Evolutionary conservation across 805 yeast species (phyloP), one percentile per base, ranked within the genome.

Genomic region (Nakazawaea laoshanensis): DNA sequence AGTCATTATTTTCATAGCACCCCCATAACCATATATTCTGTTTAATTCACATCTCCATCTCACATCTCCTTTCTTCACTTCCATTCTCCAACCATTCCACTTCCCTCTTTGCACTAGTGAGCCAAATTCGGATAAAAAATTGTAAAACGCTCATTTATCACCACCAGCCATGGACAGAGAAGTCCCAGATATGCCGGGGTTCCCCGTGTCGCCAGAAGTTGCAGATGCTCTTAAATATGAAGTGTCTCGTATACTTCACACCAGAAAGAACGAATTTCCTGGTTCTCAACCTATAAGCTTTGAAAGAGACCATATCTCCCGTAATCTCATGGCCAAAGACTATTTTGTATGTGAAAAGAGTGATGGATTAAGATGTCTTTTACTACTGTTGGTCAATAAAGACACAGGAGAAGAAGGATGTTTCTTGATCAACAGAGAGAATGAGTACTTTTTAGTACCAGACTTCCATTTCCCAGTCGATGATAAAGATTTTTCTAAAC

Each of bases 251-350:
- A 59, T 81, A 41, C 50, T 80, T 45, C 63, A 73, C 44, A 60
- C 77, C 43, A 65, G 75, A 20, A 66, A 70, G 25, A 62, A 68
- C 12, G 45, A 56, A 1, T 88, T 88, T 46, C 94, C 95, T 3
- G 96, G 98, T 1, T 78, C 96, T 2, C 98, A 94, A 56, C 99
- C 99, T 0, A 84, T 89, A 3, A 84, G 95, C 17, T 88, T 92
- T 50, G 77, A 83, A 27, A 65, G 85, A 35, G 61, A 67, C 21
- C 96, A 89, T 56, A 62, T 92, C 16, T 52, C 52, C 3, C 72
- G 74, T 29, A 72, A 76, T 21, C 59, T 92, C 30, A 51, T 68
- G 49, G 57, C 66, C 3, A 76, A 77, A 38, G 97, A 94, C 48
- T 92, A 88, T 50, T 78, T 77, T 44, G 98, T 92, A 0, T 94